A percentile compares a stretch with the other conserved stretches of the same genome.
phyloP scores from a whole-genome alignment of 139 green algal genomes.

The Pedinophyceae sp. region DNA sequence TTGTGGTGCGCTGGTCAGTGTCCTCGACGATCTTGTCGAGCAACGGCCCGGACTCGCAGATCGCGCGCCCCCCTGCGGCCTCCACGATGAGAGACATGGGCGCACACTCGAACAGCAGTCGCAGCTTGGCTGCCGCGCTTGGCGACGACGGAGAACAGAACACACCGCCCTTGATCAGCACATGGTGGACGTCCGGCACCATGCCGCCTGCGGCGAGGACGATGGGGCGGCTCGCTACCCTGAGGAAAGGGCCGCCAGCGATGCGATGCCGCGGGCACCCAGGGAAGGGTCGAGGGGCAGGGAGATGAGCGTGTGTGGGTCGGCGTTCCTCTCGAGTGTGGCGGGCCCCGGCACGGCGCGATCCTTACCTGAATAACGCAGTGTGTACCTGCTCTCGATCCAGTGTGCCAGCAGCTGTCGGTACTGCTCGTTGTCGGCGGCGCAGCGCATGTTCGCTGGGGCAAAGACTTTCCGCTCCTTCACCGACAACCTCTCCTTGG shows the following conservation, averaged over 20 bases:
- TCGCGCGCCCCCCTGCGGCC: neutral
- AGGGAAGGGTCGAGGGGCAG: too few species aligned
- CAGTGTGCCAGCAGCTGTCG: neutral
- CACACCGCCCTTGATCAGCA: neutral
- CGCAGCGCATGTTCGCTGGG: neutral
- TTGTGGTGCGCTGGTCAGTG: too few species aligned
- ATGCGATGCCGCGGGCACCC: too few species aligned
- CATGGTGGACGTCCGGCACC: neutral
- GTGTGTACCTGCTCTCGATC: neutral
- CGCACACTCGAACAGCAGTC: conserved; percentile 1
- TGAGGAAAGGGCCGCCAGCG: too few species aligned
- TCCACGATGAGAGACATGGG: neutral
- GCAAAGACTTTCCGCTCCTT: neutral
- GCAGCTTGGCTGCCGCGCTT: neutral
- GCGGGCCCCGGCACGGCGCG: too few species aligned
- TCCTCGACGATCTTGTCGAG: too few species aligned
- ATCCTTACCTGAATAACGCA: too few species aligned
- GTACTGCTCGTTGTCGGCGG: neutral
- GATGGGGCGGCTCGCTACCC: too few species aligned
- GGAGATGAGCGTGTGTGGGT: too few species aligned
- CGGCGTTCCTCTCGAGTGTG: too few species aligned
- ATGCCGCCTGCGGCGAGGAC: neutral
- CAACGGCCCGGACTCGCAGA: too few species aligned
- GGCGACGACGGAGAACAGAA: neutral
- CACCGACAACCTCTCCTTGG: neutral